These are phyloP conservation scores for Cercospora zeae-maydis DNA, from an alignment of 2,329 filamentous ascomycete genomes.

Conservation along the genomic window DNA sequence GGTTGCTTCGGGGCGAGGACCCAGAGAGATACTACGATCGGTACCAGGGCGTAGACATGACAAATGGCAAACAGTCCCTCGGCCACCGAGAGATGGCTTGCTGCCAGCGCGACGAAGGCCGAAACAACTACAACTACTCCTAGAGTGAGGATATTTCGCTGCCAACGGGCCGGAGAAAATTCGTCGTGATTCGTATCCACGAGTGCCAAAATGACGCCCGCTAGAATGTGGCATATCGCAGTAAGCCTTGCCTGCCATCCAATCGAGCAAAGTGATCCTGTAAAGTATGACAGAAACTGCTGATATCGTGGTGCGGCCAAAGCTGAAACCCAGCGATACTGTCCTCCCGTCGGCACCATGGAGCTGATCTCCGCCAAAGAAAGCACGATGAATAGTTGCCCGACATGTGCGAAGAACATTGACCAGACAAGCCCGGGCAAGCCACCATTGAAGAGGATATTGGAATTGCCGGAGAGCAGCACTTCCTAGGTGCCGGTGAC, in stretches of 20 bases:
- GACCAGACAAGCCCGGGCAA: conserved; percentile 34
- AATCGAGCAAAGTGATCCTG: conserved; percentile 35
- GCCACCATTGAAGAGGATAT: conserved; percentile 29
- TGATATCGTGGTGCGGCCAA: conserved; percentile 44
- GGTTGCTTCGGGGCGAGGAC: conserved; percentile 24
- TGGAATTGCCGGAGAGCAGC: conserved; percentile 26
- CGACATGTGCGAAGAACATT: conserved; percentile 28
- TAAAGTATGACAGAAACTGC: conserved; percentile 46
- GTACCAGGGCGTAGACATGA: conserved; percentile 36
- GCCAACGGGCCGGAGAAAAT: conserved; percentile 26
- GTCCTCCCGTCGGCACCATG: conserved; percentile 34
- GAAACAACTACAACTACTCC: conserved; percentile 23
- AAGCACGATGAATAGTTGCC: conserved; percentile 34
- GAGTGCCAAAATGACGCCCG: conserved; percentile 46
- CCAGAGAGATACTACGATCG: conserved; percentile 33
- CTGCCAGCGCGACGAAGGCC: conserved; percentile 33
- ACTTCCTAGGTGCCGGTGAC: conserved; percentile 54
- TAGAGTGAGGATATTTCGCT: conserved; percentile 28
- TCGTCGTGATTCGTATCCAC: conserved; percentile 40
- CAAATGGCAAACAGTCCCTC: conserved; percentile 34
- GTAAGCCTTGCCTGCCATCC: conserved; percentile 47
- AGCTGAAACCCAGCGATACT: conserved; percentile 39
- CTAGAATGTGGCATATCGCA: conserved; percentile 44
- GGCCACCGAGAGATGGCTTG: conserved; percentile 29
- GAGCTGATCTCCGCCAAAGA: conserved; percentile 37